phyloP scores from a whole-genome alignment of 2,329 filamentous ascomycete species.

The Talaromyces sp. region DNA sequence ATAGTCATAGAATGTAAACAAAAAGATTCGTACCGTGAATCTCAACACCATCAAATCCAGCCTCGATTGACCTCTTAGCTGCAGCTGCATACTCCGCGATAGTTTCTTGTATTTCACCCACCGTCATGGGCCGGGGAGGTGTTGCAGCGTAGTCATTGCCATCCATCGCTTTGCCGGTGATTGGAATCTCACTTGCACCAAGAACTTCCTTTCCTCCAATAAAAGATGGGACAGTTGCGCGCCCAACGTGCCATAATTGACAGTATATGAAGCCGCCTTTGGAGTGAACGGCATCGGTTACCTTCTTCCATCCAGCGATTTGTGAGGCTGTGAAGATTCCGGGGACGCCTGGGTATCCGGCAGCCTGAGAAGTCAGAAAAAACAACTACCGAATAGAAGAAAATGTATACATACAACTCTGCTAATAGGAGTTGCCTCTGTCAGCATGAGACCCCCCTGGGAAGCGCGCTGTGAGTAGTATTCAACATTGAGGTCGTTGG shows the following conservation, averaged over 20 bases:
- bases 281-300: slow-evolving; percentile 60
- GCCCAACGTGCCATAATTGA: slow-evolving; percentile 61
- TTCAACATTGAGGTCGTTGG: slow-evolving; percentile 40
- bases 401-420: slow-evolving; percentile 24
- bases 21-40: slow-evolving; percentile 40
- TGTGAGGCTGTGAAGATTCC: slow-evolving; percentile 53
- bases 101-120: slow-evolving; percentile 42
- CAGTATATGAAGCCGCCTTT: slow-evolving; percentile 58
- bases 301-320: slow-evolving; percentile 57
- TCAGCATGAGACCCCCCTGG: slow-evolving; percentile 54
- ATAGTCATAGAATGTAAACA: neutral
- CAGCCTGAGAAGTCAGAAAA: slow-evolving; percentile 41
- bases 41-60: slow-evolving; percentile 53
- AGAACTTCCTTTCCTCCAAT: slow-evolving; percentile 32
- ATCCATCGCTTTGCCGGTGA: slow-evolving; percentile 43
- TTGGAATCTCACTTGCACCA: slow-evolving; percentile 41
- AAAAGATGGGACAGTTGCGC: slow-evolving; percentile 44
- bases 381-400: slow-evolving; percentile 26
- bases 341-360: slow-evolving; percentile 52
- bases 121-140: slow-evolving; percentile 26
- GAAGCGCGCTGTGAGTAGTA: slow-evolving; percentile 55
- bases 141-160: slow-evolving; percentile 35
- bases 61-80: slow-evolving; percentile 52
- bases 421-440: slow-evolving; percentile 53
- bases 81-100: slow-evolving; percentile 43